Evolutionary conservation across 257 asterid genomes (phyloP).

Genomic region (Jaltomata sinuosa): DNA sequence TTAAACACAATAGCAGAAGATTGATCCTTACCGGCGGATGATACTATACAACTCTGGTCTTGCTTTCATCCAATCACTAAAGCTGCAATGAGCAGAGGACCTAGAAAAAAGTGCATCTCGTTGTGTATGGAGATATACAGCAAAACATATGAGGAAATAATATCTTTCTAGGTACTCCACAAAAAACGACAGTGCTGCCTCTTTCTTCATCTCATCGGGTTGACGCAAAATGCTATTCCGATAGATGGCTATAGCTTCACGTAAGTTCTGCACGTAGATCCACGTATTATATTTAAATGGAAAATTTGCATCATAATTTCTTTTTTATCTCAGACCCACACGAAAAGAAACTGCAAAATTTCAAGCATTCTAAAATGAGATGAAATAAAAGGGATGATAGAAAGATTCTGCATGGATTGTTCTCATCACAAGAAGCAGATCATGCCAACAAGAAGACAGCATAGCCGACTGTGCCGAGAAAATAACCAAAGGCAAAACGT

Average conservation of each 20-base stretch:
- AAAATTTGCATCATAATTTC: not conserved
- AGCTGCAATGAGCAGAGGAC: conserved; percentile 59
- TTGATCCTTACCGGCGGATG: conserved; percentile 65
- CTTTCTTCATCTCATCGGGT: conserved; percentile 97
- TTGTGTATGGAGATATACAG: conserved; percentile 87
- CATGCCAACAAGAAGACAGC: not conserved
- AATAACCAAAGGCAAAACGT: conserved; percentile 8
- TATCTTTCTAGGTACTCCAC: conserved; percentile 99
- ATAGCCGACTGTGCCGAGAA: not conserved
- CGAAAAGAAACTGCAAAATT: not conserved
- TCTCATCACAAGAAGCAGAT: not conserved
- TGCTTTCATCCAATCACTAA: conserved; percentile 96
- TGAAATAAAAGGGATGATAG: not conserved
- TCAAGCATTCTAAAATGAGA: not conserved
- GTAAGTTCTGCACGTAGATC: conserved; percentile 60
- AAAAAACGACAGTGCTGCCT: conserved; percentile 92
- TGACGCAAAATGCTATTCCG: conserved; percentile 86
- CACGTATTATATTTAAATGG: conserved; percentile 14
- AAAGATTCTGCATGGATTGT: not conserved
- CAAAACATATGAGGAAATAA: conserved; percentile 93
- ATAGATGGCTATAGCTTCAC: conserved; percentile 89
- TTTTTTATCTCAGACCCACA: not conserved
- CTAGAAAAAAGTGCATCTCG: conserved; percentile 55
- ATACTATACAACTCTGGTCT: conserved; percentile 94
- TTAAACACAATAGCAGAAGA: not conserved